Evolutionary conservation across 441 rosid genomes (phyloP).

Genomic region (Isatis lusitanica): DNA sequence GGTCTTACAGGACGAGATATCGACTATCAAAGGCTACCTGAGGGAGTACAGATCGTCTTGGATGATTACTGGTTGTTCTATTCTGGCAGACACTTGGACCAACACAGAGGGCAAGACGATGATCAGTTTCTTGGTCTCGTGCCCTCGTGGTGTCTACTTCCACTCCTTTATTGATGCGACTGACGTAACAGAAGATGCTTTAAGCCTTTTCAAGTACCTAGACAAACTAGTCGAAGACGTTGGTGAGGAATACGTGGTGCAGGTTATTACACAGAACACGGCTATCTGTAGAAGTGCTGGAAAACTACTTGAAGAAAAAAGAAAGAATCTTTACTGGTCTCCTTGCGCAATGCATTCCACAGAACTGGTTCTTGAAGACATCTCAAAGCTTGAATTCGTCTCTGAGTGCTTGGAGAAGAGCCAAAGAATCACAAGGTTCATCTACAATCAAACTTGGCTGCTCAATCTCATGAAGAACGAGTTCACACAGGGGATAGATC

Average conservation of each 20-base stretch:
- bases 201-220: conserved; percentile 60
- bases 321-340: conserved; percentile 88
- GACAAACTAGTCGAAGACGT: conserved; percentile 89
- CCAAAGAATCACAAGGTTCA: conserved; percentile 72
- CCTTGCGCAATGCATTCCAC: conserved; percentile 80
- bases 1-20: conserved; percentile 76
- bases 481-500: conserved; percentile 77
- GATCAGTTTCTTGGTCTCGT: conserved; percentile 77
- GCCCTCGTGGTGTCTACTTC: conserved; percentile 75
- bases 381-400: conserved; percentile 68
- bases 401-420: conserved; percentile 76
- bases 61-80: conserved; percentile 77
- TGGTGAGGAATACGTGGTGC: conserved; percentile 90
- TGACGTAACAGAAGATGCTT: conserved; percentile 65
- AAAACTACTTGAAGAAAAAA: conserved; percentile 88
- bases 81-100: conserved; percentile 86
- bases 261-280: conserved; percentile 80
- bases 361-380: conserved; percentile 77
- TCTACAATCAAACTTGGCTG: conserved; percentile 67
- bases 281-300: conserved; percentile 69
- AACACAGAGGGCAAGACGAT: conserved; percentile 64
- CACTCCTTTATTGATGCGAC: conserved; percentile 80
- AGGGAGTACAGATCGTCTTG: conserved; percentile 74
- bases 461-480: conserved; percentile 75
- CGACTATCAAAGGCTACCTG: conserved; percentile 56